Percentiles rank a stretch among this genome's conserved stretches.
Evolutionary conservation across 2,329 filamentous ascomycete genomes (phyloP).

Genomic region (Diaporthe sp.): DNA sequence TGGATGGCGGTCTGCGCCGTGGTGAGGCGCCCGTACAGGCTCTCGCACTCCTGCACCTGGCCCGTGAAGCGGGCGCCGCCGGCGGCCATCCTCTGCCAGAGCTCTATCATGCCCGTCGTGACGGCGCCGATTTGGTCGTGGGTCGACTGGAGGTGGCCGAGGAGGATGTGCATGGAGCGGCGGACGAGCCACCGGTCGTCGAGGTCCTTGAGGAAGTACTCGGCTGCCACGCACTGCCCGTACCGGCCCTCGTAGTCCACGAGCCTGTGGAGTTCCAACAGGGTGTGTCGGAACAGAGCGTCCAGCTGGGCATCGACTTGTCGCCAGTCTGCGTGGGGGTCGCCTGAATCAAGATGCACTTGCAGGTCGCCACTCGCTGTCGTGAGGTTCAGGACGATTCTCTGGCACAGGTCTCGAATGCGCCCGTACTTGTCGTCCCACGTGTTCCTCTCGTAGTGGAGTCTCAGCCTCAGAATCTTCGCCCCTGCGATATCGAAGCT

Average conservation of each 20-base stretch:
- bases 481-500: background rate
- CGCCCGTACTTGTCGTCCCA: background rate
- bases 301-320: background rate
- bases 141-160: background rate
- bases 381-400: background rate
- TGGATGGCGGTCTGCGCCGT: background rate
- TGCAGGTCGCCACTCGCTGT: background rate
- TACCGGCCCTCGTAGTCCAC: slow-evolving; percentile 8
- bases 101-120: background rate
- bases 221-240: background rate
- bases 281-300: background rate
- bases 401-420: background rate
- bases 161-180: background rate
- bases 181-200: background rate
- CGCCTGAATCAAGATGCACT: too few relatives aligned
- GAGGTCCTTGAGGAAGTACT: slow-evolving; percentile 4
- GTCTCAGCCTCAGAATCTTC: slow-evolving; percentile 5
- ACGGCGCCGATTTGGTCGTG: accelerated
- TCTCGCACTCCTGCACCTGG: background rate
- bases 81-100: background rate
- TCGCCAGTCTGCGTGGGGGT: background rate
- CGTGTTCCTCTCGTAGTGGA: slow-evolving; percentile 10
- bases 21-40: background rate
- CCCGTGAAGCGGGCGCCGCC: background rate
- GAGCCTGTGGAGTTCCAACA: background rate